Percentiles rank a stretch among this genome's conserved stretches.
Evolutionary conservation across 139 green algal genomes (phyloP).

Genomic region (Chlorella sp.): DNA sequence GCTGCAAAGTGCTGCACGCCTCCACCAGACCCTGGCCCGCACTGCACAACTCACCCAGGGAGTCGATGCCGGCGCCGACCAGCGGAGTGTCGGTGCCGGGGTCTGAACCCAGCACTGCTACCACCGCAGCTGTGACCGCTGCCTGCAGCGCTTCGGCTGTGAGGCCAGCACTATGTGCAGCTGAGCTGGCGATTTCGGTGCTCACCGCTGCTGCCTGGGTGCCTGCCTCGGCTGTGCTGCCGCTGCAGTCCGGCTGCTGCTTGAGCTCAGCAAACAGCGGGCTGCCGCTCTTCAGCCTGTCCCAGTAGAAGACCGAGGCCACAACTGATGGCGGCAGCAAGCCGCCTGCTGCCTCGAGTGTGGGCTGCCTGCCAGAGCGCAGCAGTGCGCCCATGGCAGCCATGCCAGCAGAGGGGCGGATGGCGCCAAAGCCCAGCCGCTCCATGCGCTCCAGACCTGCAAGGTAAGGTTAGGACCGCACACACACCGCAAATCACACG

Average conservation of each 20-base stretch:
- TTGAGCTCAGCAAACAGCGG: constrained; percentile 28
- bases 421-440: constrained; percentile 43
- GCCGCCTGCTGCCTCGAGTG: not conserved
- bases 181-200: too few species aligned
- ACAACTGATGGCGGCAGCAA: not conserved
- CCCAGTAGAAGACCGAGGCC: constrained; percentile 43
- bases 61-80: constrained; percentile 64
- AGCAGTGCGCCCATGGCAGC: constrained; percentile 26
- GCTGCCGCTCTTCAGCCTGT: not conserved
- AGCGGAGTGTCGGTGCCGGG: constrained; percentile 16
- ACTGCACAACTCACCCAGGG: constrained; percentile 49
- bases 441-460: constrained; percentile 53
- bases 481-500: constrained; percentile 8
- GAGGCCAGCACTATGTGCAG: not conserved
- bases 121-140: not conserved
- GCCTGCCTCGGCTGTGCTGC: not conserved
- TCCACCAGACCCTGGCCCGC: not conserved
- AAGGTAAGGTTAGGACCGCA: not conserved
- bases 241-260: not conserved
- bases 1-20: too few species aligned
- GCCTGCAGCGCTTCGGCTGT: not conserved
- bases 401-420: constrained; percentile 32
- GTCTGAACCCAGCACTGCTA: constrained; percentile 4
- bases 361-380: not conserved
- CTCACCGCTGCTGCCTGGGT: not conserved